Base-by-base conservation (phyloP, 2,329 filamentous ascomycete species). In the Colletotrichum cereale region DNA sequence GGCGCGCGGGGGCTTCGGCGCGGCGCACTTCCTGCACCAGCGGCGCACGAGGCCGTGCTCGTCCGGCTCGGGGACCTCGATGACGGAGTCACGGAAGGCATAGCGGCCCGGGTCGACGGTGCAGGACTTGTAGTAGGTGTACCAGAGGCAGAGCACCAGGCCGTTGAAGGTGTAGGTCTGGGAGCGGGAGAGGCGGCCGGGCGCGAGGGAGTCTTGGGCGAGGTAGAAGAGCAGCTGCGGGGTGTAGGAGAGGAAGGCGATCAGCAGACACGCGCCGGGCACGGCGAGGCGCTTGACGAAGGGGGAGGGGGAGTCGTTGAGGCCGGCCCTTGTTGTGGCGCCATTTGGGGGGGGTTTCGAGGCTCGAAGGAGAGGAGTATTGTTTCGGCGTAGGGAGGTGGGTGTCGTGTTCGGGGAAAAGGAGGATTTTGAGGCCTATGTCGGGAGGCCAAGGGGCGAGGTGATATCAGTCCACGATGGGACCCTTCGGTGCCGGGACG, bases 21-120 rank as follows among this genome's bases (percentile, higher is more conserved):
- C 87, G 58, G 88, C 84, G 80, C 94, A 97, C 80, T 93, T 94
- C 74, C 88, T 88, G 83, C 94, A 97, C 92, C 92, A 96, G 62
- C 87, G 82, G 44, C 69, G 44, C 50, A 74, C 44, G 73, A 73
- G 36, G 63, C 79, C 75, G 53, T 72, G 68, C 76, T 70, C 77
- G 75, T 73, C 75, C 24, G 75, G 75, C 24, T 81, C 77, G 2
- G 71, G 71, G 14, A 77, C 77, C 56, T 83, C 79, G 42, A 81
- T 75, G 10, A 81, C 77, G 8, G 76, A 74, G 2, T 80, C 79
- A 29, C 82, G 77, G 73, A 88, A 88, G 69, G 78, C 74, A 76
- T 88, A 89, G 24, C 84, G 84, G 60, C 89, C 90, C 0, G 90
- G 88, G 73, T 90, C 84, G 75, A 89, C 84, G 63, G 84, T 86